Percentiles rank a stretch among this genome's conserved stretches.
Evolutionary conservation across 495 filamentous ascomycete genomes (phyloP).

Genomic region (Penicillium steckii): DNA sequence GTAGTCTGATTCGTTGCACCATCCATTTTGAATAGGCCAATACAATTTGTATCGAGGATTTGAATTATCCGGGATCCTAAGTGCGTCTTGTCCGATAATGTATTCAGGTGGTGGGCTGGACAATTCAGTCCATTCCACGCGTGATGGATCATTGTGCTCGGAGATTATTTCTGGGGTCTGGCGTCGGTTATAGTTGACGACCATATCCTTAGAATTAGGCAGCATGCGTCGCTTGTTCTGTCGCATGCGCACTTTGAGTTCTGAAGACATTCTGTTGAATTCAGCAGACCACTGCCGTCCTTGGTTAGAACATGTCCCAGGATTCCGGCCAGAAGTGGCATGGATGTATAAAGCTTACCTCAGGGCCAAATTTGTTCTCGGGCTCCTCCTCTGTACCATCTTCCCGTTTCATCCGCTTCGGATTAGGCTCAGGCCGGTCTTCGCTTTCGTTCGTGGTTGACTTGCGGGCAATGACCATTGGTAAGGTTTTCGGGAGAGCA

Average conservation of each 20-base stretch:
- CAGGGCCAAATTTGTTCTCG: constrained; percentile 81
- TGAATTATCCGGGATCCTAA: constrained; percentile 87
- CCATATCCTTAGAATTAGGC: constrained; percentile 92
- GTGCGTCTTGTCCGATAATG: constrained; percentile 77
- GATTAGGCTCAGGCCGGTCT: constrained; percentile 76
- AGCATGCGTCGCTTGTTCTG: constrained; percentile 87
- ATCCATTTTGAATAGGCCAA: constrained; percentile 87
- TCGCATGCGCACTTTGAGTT: constrained; percentile 87
- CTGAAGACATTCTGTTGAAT: constrained; percentile 76
- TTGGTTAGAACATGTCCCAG: constrained; percentile 12
- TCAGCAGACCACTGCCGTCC: constrained; percentile 63
- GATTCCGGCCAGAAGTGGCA: background rate
- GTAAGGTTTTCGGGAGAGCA: constrained; percentile 88
- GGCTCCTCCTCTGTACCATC: constrained; percentile 57
- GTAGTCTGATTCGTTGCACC: constrained; percentile 90
- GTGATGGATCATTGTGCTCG: constrained; percentile 88
- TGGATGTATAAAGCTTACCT: constrained; percentile 51
- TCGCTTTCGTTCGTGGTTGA: constrained; percentile 76
- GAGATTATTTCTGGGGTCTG: constrained; percentile 79
- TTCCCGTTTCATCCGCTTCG: constrained; percentile 79
- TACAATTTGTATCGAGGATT: constrained; percentile 84
- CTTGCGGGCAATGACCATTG: constrained; percentile 85
- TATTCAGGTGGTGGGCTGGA: constrained; percentile 62
- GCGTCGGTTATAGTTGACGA: constrained; percentile 86
- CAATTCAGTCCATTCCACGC: constrained; percentile 96